phyloP scores from a whole-genome alignment of 2,329 filamentous ascomycete genomes.

The Cadophora malorum region DNA sequence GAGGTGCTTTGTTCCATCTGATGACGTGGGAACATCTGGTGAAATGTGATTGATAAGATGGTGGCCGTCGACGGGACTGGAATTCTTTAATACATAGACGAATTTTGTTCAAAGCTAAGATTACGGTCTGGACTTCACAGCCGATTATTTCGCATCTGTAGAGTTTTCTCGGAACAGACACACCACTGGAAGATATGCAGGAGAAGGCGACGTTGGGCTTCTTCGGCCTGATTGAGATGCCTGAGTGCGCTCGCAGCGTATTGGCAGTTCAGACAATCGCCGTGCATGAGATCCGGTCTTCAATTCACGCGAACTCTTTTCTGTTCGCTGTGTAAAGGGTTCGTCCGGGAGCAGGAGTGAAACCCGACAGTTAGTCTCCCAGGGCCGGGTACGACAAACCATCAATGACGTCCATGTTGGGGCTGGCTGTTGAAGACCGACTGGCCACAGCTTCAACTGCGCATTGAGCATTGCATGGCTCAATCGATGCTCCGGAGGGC shows the following conservation, averaged over 20 bases:
- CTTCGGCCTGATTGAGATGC: neutral
- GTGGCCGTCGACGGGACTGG: neutral
- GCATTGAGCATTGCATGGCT: constrained; percentile 6
- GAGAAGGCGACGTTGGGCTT: neutral
- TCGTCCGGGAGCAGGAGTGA: constrained; percentile 6
- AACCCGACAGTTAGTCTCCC: neutral
- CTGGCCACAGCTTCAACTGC: neutral
- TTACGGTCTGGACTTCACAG: neutral
- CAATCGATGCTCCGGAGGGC: neutral
- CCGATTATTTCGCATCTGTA: neutral
- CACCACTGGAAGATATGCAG: neutral
- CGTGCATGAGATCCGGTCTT: neutral
- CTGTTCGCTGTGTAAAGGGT: neutral
- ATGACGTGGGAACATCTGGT: neutral
- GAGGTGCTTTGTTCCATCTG: neutral
- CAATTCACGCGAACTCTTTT: neutral
- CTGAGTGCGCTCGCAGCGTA: neutral
- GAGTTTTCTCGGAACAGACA: constrained; percentile 3
- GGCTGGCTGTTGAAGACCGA: neutral
- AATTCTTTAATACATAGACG: constrained; percentile 2
- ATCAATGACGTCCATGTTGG: neutral
- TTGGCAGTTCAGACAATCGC: constrained; percentile 2
- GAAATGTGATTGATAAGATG: neutral
- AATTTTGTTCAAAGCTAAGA: neutral
- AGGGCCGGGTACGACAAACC: too few species aligned